These are phyloP conservation scores for Quercus lobata DNA, from an alignment of 331 rosid genomes.

Conservation along the genomic window DNA sequence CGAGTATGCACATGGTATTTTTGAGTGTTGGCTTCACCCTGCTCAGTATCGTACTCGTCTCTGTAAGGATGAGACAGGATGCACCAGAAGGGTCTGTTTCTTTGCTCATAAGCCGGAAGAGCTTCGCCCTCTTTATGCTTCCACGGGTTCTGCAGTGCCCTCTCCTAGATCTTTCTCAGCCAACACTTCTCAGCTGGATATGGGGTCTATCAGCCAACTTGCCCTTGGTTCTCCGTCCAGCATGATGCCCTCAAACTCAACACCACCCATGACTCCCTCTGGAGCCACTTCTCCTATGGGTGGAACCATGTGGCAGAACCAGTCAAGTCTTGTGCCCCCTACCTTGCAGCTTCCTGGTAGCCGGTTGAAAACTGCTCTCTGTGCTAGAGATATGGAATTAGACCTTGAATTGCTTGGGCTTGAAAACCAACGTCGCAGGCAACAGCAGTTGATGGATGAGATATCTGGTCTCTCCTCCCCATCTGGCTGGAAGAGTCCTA, in stretches of 20 bases:
- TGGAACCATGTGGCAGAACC: constrained; percentile 59
- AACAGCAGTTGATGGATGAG: constrained; percentile 50
- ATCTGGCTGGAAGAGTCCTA: constrained; percentile 54
- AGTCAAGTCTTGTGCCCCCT: constrained; percentile 42
- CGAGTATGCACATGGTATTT: constrained; percentile 88
- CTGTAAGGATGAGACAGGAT: constrained; percentile 78
- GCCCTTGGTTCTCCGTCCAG: constrained; percentile 48
- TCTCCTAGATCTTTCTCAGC: constrained; percentile 60
- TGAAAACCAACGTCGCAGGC: constrained; percentile 47
- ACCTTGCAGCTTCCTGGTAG: constrained; percentile 58
- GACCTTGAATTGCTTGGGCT: constrained; percentile 44
- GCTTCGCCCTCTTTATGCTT: constrained; percentile 82
- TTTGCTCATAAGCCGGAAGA: constrained; percentile 84
- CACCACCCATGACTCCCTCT: constrained; percentile 60
- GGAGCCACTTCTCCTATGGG: constrained; percentile 54
- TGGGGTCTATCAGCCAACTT: constrained; percentile 48
- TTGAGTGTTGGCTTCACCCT: constrained; percentile 96
- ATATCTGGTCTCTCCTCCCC: constrained; percentile 49
- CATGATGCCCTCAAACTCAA: constrained; percentile 39
- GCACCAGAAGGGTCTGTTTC: constrained; percentile 79
- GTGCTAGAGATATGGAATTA: constrained; percentile 48
- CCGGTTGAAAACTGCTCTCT: constrained; percentile 49
- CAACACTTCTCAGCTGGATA: constrained; percentile 34
- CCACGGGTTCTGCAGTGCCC: constrained; percentile 85
- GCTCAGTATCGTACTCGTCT: constrained; percentile 86